Evolutionary conservation across 768 basidiomycete species (phyloP), one percentile per base, ranked within the genome.

Genomic region (Tulasnella sp.): DNA sequence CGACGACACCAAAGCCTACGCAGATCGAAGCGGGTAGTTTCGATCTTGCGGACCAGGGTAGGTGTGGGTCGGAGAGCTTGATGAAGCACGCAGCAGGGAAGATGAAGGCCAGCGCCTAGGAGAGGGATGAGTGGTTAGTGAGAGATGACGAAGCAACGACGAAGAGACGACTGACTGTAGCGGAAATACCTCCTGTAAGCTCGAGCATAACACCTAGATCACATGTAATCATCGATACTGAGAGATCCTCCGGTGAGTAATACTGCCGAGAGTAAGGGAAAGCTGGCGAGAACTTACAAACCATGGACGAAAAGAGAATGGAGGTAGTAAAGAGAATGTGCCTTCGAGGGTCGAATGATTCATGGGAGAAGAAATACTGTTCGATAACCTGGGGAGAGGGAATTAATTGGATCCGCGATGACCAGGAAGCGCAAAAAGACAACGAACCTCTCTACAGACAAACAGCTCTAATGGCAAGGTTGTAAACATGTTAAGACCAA

Each of bases 131-230:
- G 44, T 5, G 22, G 6, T 34, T 5, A 36, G 26, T n/a, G 32
- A 32, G 6, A 37, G 29, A 17, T 2, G 40, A 11, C 2, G 22
- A 36, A n/a, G 35, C n/a, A 9, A 70, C 59, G 44, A 19, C 29
- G 7, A 62, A 22, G 44, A 5, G 37, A 12, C 8, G 14, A 70
- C 69, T 36, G n/a, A 70, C 69, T 11, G 71, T 94, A 5, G 92
- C 92, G 16, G 92, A 92, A 12, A 92, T 86, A n/a, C 96, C 96
- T n/a, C 97, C 97, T 0, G 95, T 95, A 59, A 99, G 91, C 82
- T 99, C 97, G 42, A 99, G 89, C 82, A 96, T 97, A 62, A 98
- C 90, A n/a, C 97, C 97, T 16, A 99, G 86, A 79, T 99, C 96
- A 78, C 95, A 97, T 1, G 96, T 98, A 72, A 95, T 84, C 70